Evolutionary conservation across 805 yeast species (phyloP), one percentile per base, ranked within the genome.

Genomic region (Suhomyces emberorum): DNA sequence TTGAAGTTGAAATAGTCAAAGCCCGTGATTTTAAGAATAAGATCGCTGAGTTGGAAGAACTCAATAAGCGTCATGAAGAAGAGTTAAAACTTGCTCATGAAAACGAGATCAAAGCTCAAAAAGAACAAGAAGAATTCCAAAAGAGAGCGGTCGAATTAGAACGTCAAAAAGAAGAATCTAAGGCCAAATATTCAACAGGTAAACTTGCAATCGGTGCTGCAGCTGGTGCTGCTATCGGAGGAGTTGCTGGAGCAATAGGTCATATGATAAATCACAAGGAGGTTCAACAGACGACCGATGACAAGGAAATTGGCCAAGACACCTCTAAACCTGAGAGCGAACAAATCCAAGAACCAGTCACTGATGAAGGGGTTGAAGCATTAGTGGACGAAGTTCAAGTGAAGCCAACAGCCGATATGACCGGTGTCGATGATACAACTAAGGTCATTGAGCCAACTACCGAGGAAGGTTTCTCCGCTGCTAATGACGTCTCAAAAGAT

Each of bases 1-100:
- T 82, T 32, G 81, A 77, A 27, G 77, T 83, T 4, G 64, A 75
- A n/a, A 72, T 83, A 45, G 66, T 67, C 17, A 69, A 70, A 50
- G 61, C 67, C 35, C 62, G 68, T 34, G 72, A 69, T 27, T 51
- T 65, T 34, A 59, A 57, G 42, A 34, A 41, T 21, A 45, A 57
- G 28, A 46, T 67, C 7, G 34, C 41, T 1, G 68, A 63, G 23
- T 33, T 54, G 11, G 59, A 59, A 34, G 46, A 39, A 7, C 20
- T 48, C 8, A 52, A 60, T 37, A 48, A 35, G 16, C 36, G 44
- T n/a, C 41, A 54, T n/a, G 55, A 51, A 35, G 47, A 37, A 18
- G 59, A 61, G 11, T 43, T 60, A 15, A 44, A 17, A 47, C 21
- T 22, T 32, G 20, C 37, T 15, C 41, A 36, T 15, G 45, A 51